phyloP scores from a whole-genome alignment of 805 yeast genomes.

The Pichia ethanolica region DNA sequence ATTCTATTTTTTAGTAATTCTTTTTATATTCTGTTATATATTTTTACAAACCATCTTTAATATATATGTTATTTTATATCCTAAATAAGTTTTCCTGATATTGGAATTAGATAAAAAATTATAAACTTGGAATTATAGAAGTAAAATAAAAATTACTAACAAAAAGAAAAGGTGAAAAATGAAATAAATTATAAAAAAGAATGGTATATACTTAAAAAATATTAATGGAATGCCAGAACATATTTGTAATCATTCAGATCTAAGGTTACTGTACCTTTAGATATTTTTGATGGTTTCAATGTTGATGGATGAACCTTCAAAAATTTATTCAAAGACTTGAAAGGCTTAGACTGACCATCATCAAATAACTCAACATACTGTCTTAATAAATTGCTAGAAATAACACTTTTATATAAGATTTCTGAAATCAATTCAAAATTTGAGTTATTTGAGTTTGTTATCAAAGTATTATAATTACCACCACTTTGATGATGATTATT shows the following conservation, averaged over 20 bases:
- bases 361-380: conserved; percentile 29
- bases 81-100: too few relatives aligned
- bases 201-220: not conserved
- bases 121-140: too few relatives aligned
- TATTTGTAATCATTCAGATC: conserved; percentile 13
- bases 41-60: too few relatives aligned
- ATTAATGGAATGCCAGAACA: not conserved
- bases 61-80: too few relatives aligned
- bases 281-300: conserved; percentile 27
- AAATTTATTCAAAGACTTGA: conserved; percentile 21
- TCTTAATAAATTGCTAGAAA: conserved; percentile 23
- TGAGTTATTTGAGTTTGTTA: not conserved
- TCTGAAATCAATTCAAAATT: conserved; percentile 8
- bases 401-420: conserved; percentile 20
- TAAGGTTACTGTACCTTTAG: conserved; percentile 21
- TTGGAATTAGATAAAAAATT: too few relatives aligned
- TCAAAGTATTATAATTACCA: too few relatives aligned
- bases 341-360: conserved; percentile 24
- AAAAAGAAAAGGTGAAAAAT: not conserved
- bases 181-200: not conserved
- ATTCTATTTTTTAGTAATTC: not conserved
- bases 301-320: conserved; percentile 28
- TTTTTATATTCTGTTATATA: not conserved
- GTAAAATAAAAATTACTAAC: too few relatives aligned
- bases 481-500: too few relatives aligned